These are phyloP conservation scores for Asterochloris erici DNA, from an alignment of 139 green algal species.

Conservation along the genomic window DNA sequence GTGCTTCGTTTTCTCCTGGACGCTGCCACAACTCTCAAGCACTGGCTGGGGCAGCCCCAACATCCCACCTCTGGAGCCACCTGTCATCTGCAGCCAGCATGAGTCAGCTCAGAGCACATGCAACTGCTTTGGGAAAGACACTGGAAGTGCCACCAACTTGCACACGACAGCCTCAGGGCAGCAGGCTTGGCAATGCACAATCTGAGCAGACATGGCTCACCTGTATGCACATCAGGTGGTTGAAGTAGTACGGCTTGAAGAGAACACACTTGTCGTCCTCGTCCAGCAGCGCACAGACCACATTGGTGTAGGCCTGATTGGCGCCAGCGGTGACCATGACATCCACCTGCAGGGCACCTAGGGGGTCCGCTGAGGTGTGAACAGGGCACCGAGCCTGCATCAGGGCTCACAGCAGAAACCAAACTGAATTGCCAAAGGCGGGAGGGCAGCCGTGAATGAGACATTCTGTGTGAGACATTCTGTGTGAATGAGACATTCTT, in stretches of 20 bases:
- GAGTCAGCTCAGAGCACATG: background rate
- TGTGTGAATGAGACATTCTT: too few species aligned
- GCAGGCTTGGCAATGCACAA: too few species aligned
- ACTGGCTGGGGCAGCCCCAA: too few species aligned
- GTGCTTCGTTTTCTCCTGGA: too few species aligned
- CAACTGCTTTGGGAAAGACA: background rate
- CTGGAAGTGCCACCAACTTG: background rate
- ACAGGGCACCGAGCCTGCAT: background rate
- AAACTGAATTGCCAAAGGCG: background rate
- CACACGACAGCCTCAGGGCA: background rate
- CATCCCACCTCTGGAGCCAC: conserved; percentile 16
- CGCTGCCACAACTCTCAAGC: too few species aligned
- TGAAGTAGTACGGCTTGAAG: conserved; percentile 97
- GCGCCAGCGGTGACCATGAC: conserved; percentile 91
- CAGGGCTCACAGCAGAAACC: background rate
- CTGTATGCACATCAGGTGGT: conserved; percentile 86
- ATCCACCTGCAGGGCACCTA: conserved; percentile 49
- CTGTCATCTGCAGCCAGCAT: conserved; percentile 55
- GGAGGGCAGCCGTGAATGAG: too few species aligned
- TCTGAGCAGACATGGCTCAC: too few species aligned
- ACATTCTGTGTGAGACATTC: too few species aligned
- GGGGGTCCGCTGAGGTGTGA: background rate
- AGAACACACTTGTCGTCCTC: conserved; percentile 65
- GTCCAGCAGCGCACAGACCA: conserved; percentile 78
- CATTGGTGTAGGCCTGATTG: conserved; percentile 89